A percentile compares a stretch with the other conserved stretches of the same genome.
phyloP scores from a whole-genome alignment of 768 basidiomycete species.

The Gymnopilus dilepis region DNA sequence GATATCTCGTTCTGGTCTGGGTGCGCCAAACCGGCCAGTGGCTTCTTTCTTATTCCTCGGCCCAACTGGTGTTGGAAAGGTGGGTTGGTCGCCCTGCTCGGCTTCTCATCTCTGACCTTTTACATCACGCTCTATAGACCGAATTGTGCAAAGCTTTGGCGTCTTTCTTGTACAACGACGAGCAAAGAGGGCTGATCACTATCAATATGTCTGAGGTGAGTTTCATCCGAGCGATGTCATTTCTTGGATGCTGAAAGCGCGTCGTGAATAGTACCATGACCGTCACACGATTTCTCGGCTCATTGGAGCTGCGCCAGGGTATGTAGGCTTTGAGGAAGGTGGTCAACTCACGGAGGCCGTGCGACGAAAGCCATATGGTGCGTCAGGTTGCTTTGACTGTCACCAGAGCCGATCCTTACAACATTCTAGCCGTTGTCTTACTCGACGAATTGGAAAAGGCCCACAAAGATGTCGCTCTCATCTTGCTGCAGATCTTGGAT shows the following conservation, averaged over 20 bases:
- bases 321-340: constrained; percentile 90
- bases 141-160: constrained; percentile 91
- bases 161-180: constrained; percentile 88
- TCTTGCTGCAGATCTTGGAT: constrained; percentile 88
- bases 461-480: constrained; percentile 93
- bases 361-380: constrained; percentile 86
- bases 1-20: constrained; percentile 89
- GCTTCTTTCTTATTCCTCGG: constrained; percentile 93
- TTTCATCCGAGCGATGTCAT: not conserved
- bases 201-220: constrained; percentile 91
- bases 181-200: constrained; percentile 83
- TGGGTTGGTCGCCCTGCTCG: constrained; percentile 28
- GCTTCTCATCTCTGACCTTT: not conserved
- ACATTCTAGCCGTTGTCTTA: constrained; percentile 66
- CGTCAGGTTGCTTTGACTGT: constrained; percentile 17
- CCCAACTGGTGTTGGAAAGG: constrained; percentile 88
- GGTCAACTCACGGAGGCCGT: constrained; percentile 93
- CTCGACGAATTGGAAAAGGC: constrained; percentile 94
- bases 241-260: not conserved
- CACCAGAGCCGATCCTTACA: not conserved
- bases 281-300: constrained; percentile 90
- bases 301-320: constrained; percentile 93
- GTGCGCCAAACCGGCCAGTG: constrained; percentile 87
- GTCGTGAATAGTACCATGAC: constrained; percentile 70
- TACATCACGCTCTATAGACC: constrained; percentile 52